These are phyloP conservation scores for Candida pseudofarinosa DNA, from an alignment of 805 yeast genomes.

Conservation along the genomic window DNA sequence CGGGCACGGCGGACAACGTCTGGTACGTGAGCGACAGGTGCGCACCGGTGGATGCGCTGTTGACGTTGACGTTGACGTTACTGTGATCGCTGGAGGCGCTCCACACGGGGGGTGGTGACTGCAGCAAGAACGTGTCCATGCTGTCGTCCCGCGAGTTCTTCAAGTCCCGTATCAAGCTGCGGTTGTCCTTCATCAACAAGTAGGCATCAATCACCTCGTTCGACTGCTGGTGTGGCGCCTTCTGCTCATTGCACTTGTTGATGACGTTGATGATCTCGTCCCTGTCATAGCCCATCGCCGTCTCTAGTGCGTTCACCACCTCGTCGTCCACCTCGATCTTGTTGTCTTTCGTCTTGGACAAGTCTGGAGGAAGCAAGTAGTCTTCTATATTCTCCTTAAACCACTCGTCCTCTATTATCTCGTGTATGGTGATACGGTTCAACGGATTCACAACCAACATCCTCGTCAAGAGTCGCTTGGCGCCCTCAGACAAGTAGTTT, in stretches of 20 bases:
- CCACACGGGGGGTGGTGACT: constrained; percentile 56
- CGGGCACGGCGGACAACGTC: constrained; percentile 44
- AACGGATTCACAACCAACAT: constrained; percentile 95
- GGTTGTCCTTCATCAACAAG: constrained; percentile 75
- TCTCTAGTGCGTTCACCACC: constrained; percentile 67
- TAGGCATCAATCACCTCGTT: constrained; percentile 87
- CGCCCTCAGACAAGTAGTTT: constrained; percentile 79
- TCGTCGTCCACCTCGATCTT: constrained; percentile 63
- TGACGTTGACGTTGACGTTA: constrained; percentile 17
- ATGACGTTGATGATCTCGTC: constrained; percentile 78
- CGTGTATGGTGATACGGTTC: constrained; percentile 88
- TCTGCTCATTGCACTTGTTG: constrained; percentile 42
- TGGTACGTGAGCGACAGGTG: constrained; percentile 45
- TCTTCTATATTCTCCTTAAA: constrained; percentile 77
- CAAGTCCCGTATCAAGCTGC: constrained; percentile 61
- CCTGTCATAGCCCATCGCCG: constrained; percentile 84
- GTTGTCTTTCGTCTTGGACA: constrained; percentile 29
- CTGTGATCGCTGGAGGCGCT: constrained; percentile 10
- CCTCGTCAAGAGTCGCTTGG: constrained; percentile 73
- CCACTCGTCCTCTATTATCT: constrained; percentile 93
- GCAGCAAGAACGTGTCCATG: constrained; percentile 56
- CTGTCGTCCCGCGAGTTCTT: constrained; percentile 49
- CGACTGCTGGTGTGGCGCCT: constrained; percentile 26
- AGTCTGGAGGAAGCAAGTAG: constrained; percentile 63
- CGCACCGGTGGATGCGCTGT: constrained; percentile 38